Evolutionary conservation across 169 alveolate genomes (phyloP), one percentile per base, ranked within the genome.

Genomic region (Plasmodium vivax): DNA sequence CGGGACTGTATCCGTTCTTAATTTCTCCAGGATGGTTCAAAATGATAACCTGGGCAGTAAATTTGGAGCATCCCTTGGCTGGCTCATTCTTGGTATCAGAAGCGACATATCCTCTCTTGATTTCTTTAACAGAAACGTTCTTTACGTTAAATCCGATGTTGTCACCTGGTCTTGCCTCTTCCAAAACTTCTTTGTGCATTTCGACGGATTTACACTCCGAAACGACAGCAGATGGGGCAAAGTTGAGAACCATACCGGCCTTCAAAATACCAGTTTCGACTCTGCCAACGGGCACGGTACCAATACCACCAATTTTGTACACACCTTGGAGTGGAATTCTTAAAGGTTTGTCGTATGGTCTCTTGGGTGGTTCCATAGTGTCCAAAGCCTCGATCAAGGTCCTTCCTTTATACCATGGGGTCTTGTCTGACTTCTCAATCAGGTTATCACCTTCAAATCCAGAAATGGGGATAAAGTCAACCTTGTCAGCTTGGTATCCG

Each of bases 281-380:
- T 94, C 99, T 98, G 73, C 99, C 99, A 82, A 98, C 99, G 80
- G 99, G 99, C 94, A 99, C 99, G 62, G 99, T 98, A 94, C 99
- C 99, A 93, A 98, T 98, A 97, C 99, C 99, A 85, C 99, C 99
- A 95, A 99, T 99, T 98, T 99, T 98, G 98, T 99, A 99, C 19
- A 99, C 99, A 95, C 99, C 99, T 95, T 98, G 99, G 79, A 99
- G 96, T 71, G 99, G 99, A 80, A 99, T 97, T 96, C 99, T 98
- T 92, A 99, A 98, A 38, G 99, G 99, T 97, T 98, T 98, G 94
- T 98, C 99, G 84, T 95, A 95, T 84, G 99, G 99, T 95, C 99
- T 97, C 97, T 98, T 98, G 85, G 99, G 99, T 87, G 99, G 99
- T 90, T 98, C 98, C 98, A 98, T 97, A 71, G 96, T 95, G 96